A percentile compares a stretch with the other conserved stretches of the same genome.
Evolutionary conservation across 192 early-diverging fungal genomes (phyloP).

Genomic region (Mortierella claussenii): DNA sequence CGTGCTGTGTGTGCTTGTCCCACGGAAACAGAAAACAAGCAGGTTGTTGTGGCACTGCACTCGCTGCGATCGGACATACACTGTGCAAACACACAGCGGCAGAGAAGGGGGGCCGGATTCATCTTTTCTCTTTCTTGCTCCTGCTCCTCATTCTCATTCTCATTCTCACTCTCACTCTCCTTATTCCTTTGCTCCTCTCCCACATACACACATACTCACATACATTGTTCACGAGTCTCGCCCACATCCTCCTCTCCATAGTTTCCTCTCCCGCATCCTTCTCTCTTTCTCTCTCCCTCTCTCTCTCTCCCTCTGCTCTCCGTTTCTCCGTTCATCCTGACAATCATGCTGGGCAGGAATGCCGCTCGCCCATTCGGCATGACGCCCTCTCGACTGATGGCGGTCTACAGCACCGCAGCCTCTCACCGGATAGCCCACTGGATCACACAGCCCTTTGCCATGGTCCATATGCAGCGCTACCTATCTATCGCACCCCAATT

Average conservation of each 20-base stretch:
- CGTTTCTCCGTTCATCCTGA: neutral
- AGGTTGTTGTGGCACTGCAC: no score
- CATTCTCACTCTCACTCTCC: no score
- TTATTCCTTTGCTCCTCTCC: neutral
- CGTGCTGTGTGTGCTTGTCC: no score
- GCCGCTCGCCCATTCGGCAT: conserved; percentile 45
- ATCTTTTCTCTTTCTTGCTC: neutral
- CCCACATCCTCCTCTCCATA: neutral
- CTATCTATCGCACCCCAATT: conserved; percentile 30
- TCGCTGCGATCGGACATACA: no score
- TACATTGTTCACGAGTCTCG: neutral
- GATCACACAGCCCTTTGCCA: conserved; percentile 32
- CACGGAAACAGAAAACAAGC: no score
- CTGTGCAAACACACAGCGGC: no score
- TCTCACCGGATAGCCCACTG: conserved; percentile 48
- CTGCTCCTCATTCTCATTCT: neutral
- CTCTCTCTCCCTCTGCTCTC: neutral
- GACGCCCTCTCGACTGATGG: conserved; percentile 27
- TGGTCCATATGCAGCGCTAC: conserved; percentile 45
- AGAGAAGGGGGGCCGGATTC: no score
- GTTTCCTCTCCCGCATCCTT: no score
- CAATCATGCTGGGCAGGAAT: conserved; percentile 44
- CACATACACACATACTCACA: neutral
- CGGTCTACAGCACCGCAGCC: conserved; percentile 25
- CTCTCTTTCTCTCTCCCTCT: neutral